These are phyloP conservation scores for Vicia villosa DNA, from an alignment of 306 rosid genomes.

Conservation along the genomic window DNA sequence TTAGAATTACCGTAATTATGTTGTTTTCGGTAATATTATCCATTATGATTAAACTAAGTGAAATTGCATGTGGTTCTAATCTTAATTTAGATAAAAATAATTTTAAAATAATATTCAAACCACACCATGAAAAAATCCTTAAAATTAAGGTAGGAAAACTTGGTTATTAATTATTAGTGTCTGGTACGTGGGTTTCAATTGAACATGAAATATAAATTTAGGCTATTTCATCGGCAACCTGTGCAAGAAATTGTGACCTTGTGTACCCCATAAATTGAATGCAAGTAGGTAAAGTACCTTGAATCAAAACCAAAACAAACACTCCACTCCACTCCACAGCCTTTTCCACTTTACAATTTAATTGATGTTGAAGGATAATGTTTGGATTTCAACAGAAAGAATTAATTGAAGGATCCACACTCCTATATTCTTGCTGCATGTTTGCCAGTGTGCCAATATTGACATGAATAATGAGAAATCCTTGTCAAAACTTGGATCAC, in stretches of 20 bases:
- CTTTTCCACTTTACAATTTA: not conserved
- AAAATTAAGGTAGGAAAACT: too few relatives aligned
- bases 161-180: too few relatives aligned
- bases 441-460: not conserved
- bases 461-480: too few relatives aligned
- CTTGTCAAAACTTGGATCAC: too few relatives aligned
- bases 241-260: not conserved
- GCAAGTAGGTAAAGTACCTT: not conserved
- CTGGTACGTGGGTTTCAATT: not conserved
- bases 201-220: not conserved
- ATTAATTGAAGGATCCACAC: not conserved
- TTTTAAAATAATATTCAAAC: too few relatives aligned
- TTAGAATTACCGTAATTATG: too few relatives aligned
- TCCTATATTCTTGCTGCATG: constrained; percentile 19
- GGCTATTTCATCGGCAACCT: not conserved
- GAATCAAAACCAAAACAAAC: not conserved
- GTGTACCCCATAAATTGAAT: constrained; percentile 22
- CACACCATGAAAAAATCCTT: too few relatives aligned
- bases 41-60: too few relatives aligned
- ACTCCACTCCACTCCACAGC: not conserved
- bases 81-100: too few relatives aligned
- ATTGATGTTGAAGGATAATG: constrained; percentile 8
- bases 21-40: too few relatives aligned
- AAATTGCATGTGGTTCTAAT: too few relatives aligned
- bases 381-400: not conserved